Conservation (phyloP, 345 rosid genomes). For the Microcos paniculata region DNA sequence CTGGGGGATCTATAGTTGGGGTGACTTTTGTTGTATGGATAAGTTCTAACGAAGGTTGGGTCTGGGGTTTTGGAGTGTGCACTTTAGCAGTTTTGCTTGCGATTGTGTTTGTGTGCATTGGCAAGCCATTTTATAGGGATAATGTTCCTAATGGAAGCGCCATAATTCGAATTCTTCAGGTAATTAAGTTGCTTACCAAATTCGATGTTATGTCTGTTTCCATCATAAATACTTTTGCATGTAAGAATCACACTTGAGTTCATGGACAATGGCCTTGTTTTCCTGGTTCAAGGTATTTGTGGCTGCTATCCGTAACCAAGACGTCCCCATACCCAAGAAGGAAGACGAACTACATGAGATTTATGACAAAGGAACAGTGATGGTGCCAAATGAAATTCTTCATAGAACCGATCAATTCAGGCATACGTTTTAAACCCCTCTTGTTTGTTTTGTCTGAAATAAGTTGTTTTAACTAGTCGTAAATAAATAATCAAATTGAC, state of each 20-base stretch:
- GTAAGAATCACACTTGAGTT: background rate
- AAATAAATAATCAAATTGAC: background rate
- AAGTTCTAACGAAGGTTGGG: slow-evolving; percentile 50
- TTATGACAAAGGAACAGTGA: slow-evolving; percentile 35
- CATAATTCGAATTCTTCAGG: slow-evolving; percentile 48
- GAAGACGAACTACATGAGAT: slow-evolving; percentile 49
- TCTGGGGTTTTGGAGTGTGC: slow-evolving; percentile 44
- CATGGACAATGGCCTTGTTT: background rate
- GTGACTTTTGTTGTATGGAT: slow-evolving; percentile 58
- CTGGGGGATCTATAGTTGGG: slow-evolving; percentile 42
- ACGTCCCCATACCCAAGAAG: slow-evolving; percentile 40
- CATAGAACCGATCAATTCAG: slow-evolving; percentile 59
- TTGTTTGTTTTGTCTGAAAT: background rate
- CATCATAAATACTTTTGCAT: background rate
- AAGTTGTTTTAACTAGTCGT: background rate
- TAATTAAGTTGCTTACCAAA: slow-evolving; percentile 16
- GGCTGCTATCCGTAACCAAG: slow-evolving; percentile 41
- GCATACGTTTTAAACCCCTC: slow-evolving; percentile 15
- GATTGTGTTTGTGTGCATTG: slow-evolving; percentile 32
- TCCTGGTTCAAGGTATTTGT: slow-evolving; percentile 32
- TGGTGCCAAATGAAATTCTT: slow-evolving; percentile 33
- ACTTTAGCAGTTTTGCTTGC: slow-evolving; percentile 31
- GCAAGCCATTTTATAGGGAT: slow-evolving; percentile 49
- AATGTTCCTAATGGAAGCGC: slow-evolving; percentile 51
- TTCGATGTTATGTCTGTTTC: background rate